Evolutionary conservation across 1,139 yeast species (phyloP), one percentile per base, ranked within the genome.

Genomic region (Saccharomyces hybrid): DNA sequence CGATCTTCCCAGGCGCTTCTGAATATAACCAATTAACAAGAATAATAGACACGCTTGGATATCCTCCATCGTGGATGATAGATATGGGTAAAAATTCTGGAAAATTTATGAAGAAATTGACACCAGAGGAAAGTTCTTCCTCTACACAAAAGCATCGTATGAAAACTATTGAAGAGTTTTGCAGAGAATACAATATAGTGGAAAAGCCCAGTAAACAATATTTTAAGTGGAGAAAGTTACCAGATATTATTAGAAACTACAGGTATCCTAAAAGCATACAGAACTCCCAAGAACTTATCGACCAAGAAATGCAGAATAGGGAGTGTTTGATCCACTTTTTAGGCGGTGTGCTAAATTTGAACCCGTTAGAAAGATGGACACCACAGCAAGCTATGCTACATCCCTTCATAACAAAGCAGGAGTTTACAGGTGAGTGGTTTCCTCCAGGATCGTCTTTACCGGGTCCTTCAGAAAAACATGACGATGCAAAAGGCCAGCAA

Each of bases 341-440:
- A 51, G 72, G 77, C 50, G 96, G 96, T 41, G 79, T 88, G 9
- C 74, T 93, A 56, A 88, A 85, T 62, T 72, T 89, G 66, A 91
- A 91, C 70, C 99, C 99, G 0, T 77, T 93, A 63, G 96, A 91
- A 69, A 79, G 99, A 63, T 85, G 96, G 84, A 89, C 97, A 0
- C 99, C 99, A 9, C 96, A 89, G 63, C 97, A 93, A 69, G 99
- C 98, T 0, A 76, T 86, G 26, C 76, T 83, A 71, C 99, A 95
- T 72, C 98, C 98, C 0, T 93, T 95, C 69, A 82, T 93, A 23
- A 85, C 85, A 3, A 78, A 74, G 42, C 74, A 72, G 49, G 70
- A 68, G 42, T 78, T 78, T 59, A 64, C 65, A 16, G 80, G 78
- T 1, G 66, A 65, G 38, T 78, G 82, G 82, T 66, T 65, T 50